Evolutionary conservation across 1,284 basidiomycete species (phyloP).

Genomic region (Cerioporus squamosus): DNA sequence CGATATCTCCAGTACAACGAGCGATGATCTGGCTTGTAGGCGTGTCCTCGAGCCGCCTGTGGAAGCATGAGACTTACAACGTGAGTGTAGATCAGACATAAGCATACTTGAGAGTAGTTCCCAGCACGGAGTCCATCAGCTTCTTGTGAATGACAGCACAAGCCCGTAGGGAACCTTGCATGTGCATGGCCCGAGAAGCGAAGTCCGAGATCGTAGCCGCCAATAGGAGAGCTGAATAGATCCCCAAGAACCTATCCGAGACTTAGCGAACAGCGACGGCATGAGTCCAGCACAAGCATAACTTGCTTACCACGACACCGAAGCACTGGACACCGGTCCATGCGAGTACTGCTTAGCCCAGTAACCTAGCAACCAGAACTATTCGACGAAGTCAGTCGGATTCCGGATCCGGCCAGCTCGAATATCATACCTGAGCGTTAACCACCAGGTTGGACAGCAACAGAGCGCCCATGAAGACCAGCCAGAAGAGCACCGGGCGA

Average conservation of each 20-base stretch:
- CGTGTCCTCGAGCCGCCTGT: conserved; percentile 53
- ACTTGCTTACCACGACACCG: conserved; percentile 30
- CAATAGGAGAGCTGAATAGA: conserved; percentile 43
- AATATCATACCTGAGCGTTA: conserved; percentile 23
- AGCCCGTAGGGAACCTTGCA: conserved; percentile 48
- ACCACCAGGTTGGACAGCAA: conserved; percentile 23
- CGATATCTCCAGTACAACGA: conserved; percentile 59
- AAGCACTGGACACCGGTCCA: conserved; percentile 9
- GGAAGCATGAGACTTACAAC: background rate
- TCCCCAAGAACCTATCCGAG: conserved; percentile 40
- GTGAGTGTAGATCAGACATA: background rate
- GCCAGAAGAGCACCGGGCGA: conserved; percentile 38
- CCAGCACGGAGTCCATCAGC: conserved; percentile 56
- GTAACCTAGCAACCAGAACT: conserved; percentile 24
- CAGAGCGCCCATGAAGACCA: conserved; percentile 28
- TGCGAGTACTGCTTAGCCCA: conserved; percentile 32
- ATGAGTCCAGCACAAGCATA: too few species aligned
- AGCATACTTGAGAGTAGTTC: conserved; percentile 51
- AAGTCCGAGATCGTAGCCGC: conserved; percentile 31
- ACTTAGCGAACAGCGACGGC: background rate
- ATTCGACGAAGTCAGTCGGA: conserved; percentile 8
- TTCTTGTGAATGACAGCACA: conserved; percentile 56
- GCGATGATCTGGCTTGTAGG: conserved; percentile 56
- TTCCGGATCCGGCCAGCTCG: too few species aligned
- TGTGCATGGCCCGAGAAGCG: conserved; percentile 33